Conservation (phyloP, 495 filamentous ascomycete species). For the Aspergillus ellipticus region DNA sequence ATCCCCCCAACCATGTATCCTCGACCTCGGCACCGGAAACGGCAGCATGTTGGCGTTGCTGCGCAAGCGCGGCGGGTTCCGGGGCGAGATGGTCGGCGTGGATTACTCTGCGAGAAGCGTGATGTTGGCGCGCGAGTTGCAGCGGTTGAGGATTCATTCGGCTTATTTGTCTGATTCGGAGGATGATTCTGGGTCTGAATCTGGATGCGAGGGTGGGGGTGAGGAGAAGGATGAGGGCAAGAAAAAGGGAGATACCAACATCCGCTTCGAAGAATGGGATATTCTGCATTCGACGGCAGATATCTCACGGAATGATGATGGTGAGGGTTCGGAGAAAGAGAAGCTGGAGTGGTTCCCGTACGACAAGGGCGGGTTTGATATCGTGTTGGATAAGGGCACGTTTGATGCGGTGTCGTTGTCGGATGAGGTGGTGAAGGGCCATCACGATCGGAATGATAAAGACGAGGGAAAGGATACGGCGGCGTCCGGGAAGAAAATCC, state of each 20-base stretch:
- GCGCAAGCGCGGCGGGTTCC: conserved; percentile 53
- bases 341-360: conserved; percentile 31
- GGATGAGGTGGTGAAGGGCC: conserved; percentile 54
- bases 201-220: conserved; percentile 23
- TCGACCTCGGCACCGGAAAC: conserved; percentile 88
- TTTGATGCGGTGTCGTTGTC: conserved; percentile 88
- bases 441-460: neutral
- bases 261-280: conserved; percentile 74
- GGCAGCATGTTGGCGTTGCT: conserved; percentile 81
- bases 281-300: conserved; percentile 61
- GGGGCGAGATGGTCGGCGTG: conserved; percentile 71
- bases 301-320: too few species aligned
- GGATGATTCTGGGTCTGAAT: conserved; percentile 32
- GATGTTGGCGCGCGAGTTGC: conserved; percentile 58
- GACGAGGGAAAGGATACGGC: conserved; percentile 11
- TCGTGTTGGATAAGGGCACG: conserved; percentile 93
- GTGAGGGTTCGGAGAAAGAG: too few species aligned
- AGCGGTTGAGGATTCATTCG: conserved; percentile 35
- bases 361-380: conserved; percentile 60
- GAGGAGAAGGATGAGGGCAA: conserved; percentile 14
- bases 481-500: conserved; percentile 19
- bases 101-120: conserved; percentile 80
- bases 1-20: conserved; percentile 41
- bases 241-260: conserved; percentile 15
- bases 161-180: conserved; percentile 38